Conservation (phyloP, 768 basidiomycete species). For the Floccularia luteovirens region DNA sequence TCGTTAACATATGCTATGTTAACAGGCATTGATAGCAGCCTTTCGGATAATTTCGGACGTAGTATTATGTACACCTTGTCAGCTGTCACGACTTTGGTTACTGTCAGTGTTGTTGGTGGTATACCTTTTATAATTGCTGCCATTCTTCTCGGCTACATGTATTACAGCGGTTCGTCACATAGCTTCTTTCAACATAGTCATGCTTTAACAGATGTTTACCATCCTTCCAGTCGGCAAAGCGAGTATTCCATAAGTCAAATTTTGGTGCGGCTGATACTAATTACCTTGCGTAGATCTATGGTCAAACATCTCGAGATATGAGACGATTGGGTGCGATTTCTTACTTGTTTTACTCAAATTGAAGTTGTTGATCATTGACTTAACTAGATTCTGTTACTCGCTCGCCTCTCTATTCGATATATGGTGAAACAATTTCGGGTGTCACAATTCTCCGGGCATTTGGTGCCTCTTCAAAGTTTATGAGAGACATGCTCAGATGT, state of each 20-base stretch:
- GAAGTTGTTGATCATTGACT: not conserved
- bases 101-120: slow-evolving; percentile 76
- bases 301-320: slow-evolving; percentile 86
- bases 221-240: slow-evolving; percentile 6
- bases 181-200: not conserved
- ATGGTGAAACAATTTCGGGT: slow-evolving; percentile 36
- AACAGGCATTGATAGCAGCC: slow-evolving; percentile 42
- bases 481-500: slow-evolving; percentile 76
- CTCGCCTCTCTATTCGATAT: slow-evolving; percentile 35
- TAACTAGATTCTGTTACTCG: slow-evolving; percentile 24
- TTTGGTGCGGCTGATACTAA: not conserved
- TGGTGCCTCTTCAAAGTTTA: slow-evolving; percentile 80
- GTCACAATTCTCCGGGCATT: slow-evolving; percentile 64
- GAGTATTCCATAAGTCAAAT: too few relatives aligned
- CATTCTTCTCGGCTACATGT: slow-evolving; percentile 47
- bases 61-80: slow-evolving; percentile 69
- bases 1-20: not conserved
- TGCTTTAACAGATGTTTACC: not conserved
- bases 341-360: not conserved
- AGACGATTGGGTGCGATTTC: not conserved
- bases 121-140: slow-evolving; percentile 62
- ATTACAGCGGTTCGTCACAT: slow-evolving; percentile 57
- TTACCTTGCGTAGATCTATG: slow-evolving; percentile 33
- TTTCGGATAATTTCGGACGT: slow-evolving; percentile 82
- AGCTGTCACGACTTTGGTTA: slow-evolving; percentile 60